Evolutionary conservation across 2,329 filamentous ascomycete genomes (phyloP).

Genomic region (Tolypocladium ophioglossoides): DNA sequence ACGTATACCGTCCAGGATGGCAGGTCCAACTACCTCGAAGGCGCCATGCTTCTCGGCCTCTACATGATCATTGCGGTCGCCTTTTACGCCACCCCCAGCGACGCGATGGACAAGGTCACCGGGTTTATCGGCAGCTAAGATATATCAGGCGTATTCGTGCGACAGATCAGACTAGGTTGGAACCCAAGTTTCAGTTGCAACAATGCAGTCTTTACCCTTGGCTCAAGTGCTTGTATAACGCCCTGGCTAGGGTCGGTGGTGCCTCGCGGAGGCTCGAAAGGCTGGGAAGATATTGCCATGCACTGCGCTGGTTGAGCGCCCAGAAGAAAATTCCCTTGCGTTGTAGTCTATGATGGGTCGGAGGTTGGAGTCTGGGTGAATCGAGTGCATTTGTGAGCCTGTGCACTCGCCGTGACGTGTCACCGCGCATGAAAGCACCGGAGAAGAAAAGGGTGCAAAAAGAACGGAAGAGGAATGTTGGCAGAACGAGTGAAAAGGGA

Average conservation of each 20-base stretch:
- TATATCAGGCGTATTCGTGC: not conserved
- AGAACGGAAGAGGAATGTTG: too few species aligned
- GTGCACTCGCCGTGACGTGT: not conserved
- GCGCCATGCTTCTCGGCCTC: slow-evolving; percentile 51
- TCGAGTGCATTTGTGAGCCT: not conserved
- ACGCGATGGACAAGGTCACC: slow-evolving; percentile 30
- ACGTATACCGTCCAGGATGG: slow-evolving; percentile 71
- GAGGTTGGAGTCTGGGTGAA: not conserved
- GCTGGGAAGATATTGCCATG: not conserved
- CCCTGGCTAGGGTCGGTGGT: not conserved
- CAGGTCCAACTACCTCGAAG: slow-evolving; percentile 76
- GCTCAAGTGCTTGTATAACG: not conserved
- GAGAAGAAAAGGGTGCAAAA: not conserved
- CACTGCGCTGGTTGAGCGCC: not conserved
- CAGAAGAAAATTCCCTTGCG: not conserved
- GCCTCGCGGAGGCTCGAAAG: not conserved
- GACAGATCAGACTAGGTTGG: not conserved
- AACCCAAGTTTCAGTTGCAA: too few species aligned
- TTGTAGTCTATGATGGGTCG: not conserved
- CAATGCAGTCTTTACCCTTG: not conserved
- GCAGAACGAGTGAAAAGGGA: too few species aligned
- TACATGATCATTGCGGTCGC: slow-evolving; percentile 52
- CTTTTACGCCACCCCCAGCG: slow-evolving; percentile 44
- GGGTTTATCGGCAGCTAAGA: not conserved
- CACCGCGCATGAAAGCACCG: not conserved